Base-by-base conservation (phyloP, 2,329 filamentous ascomycete species). In the Amphichorda felina region DNA sequence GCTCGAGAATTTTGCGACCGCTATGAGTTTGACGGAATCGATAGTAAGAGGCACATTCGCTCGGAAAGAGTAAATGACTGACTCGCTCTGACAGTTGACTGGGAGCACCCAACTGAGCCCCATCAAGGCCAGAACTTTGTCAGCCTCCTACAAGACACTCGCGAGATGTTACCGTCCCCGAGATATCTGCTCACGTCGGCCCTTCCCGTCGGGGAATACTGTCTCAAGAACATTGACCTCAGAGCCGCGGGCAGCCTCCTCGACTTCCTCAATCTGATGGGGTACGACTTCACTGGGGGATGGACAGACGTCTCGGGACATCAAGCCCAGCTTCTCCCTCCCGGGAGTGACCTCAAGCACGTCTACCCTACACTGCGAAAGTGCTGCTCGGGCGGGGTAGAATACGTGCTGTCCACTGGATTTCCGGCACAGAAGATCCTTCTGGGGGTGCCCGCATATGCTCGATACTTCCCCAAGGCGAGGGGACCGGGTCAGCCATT, bases 221-320 rank as follows among this genome's bases (percentile, higher is more conserved):
- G 69, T 11, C 60, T 82, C 15, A 62, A 61, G 41, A 61, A 79
- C 47, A 75, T 82, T 47, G 64, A 79, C 41, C 56, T 81, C 4
- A 44, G 46, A 3, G 56, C 62, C 9, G 68, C 71, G 2, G 60
- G 67, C 2, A 44, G 59, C 4, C 56, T 72, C 26, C 61, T 82
- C 31, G 75, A 82, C 50, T 61, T 71, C 45, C 57, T 82, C 41
- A 80, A 82, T 46, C 60, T 82, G 30, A 82, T 82, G 79, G 64
- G 69, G 10, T 82, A 82, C 48, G 78, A 82, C 50, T 80, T 80
- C 44, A 65, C 68, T 0, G 78, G 78, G 0, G 64, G 72, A 7
- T 82, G 77, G 78, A 68, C 66, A 2, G 52, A 61, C 16, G 65
- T 70, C 21, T 70, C 67, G 8, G 78, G 76, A 10, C 75, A 82